phyloP scores from a whole-genome alignment of 441 rosid genomes.

The Erysimum cheiri region DNA sequence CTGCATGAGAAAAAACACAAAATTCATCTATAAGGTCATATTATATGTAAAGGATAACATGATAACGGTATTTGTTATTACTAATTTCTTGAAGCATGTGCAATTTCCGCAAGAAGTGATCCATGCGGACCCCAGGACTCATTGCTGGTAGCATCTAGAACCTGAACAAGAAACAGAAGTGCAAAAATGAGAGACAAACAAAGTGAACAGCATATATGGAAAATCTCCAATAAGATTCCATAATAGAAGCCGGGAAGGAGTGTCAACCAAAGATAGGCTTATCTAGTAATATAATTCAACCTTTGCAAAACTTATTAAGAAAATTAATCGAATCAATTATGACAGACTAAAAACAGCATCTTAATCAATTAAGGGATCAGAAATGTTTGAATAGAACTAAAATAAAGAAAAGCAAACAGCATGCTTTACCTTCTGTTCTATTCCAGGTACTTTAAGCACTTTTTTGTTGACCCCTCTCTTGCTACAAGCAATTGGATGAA shows the following conservation, averaged over 20 bases:
- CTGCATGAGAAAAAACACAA: conserved; percentile 54
- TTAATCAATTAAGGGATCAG: not conserved
- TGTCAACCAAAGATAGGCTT: not conserved
- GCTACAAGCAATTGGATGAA: conserved; percentile 52
- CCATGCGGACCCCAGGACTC: conserved; percentile 99
- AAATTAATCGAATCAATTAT: not conserved
- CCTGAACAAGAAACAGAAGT: conserved; percentile 53
- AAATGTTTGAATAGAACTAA: not conserved
- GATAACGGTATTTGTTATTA: conserved; percentile 47
- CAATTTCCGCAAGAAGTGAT: conserved; percentile 86
- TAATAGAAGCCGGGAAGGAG: not conserved
- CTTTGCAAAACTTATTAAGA: not conserved
- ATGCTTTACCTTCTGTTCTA: conserved; percentile 80
- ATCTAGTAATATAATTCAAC: conserved; percentile 3
- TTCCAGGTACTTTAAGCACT: conserved; percentile 94
- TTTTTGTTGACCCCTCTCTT: conserved; percentile 97
- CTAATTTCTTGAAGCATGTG: conserved; percentile 87
- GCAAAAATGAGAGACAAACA: not conserved
- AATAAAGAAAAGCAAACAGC: not conserved
- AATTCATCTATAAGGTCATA: conserved; percentile 31
- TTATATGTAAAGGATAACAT: not conserved
- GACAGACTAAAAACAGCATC: not conserved
- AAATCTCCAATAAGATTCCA: not conserved
- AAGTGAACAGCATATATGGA: not conserved
- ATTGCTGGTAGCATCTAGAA: conserved; percentile 95